Evolutionary conservation across 2,329 filamentous ascomycete genomes (phyloP), one percentile per base, ranked within the genome.

Genomic region (Trematosphaeria pertusa): DNA sequence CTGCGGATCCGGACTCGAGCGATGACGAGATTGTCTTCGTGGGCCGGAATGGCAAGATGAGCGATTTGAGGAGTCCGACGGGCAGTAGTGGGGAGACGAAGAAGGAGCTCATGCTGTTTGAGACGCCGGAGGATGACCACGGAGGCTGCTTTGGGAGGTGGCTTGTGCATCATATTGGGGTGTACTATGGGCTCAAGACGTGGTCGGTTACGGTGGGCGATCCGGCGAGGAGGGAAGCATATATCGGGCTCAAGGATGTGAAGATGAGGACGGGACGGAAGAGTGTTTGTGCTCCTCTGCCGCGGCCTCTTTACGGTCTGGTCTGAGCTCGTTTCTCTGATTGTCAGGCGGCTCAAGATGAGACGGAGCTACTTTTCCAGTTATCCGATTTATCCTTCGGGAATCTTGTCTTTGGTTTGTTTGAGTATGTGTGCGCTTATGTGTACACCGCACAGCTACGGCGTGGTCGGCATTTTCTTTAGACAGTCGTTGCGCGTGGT

Each of bases 21-120:
- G 91, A 95, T 52, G 91, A 96, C 52, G 91, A 96, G 74, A 91
- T 97, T 56, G 91, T 97, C 9, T 97, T 97, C 69, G 85, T 95
- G 4, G 92, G 89, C 1, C 77, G 83, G 8, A 83, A 85, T 46
- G 81, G 83, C 62, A 68, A 85, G 75, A 80, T 87, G 85, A 69
- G 83, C 72, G 71, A 89, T 77, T 74, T 76, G 71, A 56, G 75
- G 70, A 60, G 77, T 58, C 68, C 77, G 49, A 74, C 77, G 33
- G 74, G 75, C 60, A 79, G 78, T 2, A 73, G 78, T 31, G 76
- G 81, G 32, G 76, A 83, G 51, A 52, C 82, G 40, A 81, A 83
- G 56, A 76, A 78, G 39, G 82, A 87, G 66, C 85, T 85, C 56
- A 78, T 96, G 75, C 81, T 97, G 7, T 91, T 96, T 69, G 89